phyloP scores from a whole-genome alignment of 179 eudicot species.

The Spergularia azorica region DNA sequence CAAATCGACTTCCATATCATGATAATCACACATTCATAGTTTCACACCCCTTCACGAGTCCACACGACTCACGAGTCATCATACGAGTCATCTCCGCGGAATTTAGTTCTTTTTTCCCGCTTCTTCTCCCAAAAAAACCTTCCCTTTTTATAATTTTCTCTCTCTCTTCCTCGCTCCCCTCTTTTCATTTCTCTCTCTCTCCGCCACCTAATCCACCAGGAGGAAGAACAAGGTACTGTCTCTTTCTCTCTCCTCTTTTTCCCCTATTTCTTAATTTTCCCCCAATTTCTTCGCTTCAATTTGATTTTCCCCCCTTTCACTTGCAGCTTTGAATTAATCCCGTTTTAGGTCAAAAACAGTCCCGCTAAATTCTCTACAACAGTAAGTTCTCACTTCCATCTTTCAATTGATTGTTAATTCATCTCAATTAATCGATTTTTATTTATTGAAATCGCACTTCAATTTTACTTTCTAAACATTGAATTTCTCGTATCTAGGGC shows the following conservation, averaged over 20 bases:
- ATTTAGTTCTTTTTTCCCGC: too few species aligned
- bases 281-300: background rate
- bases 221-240: background rate
- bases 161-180: too few species aligned
- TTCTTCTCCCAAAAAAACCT: too few species aligned
- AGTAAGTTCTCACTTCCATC: background rate
- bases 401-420: background rate
- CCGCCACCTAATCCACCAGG: too few species aligned
- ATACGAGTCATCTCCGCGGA: too few species aligned
- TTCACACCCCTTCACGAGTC: too few species aligned
- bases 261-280: background rate
- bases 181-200: too few species aligned
- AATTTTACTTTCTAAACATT: background rate
- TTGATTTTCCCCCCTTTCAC: background rate
- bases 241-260: background rate
- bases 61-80: too few species aligned
- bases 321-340: background rate
- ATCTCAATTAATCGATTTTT: too few species aligned
- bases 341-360: background rate
- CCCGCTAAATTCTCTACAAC: background rate
- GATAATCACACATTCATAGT: too few species aligned
- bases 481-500: background rate
- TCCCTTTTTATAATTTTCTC: too few species aligned
- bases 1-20: too few species aligned
- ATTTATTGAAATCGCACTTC: background rate